These are phyloP conservation scores for Trichothecium roseum DNA, from an alignment of 2,329 filamentous ascomycete genomes.

Conservation along the genomic window DNA sequence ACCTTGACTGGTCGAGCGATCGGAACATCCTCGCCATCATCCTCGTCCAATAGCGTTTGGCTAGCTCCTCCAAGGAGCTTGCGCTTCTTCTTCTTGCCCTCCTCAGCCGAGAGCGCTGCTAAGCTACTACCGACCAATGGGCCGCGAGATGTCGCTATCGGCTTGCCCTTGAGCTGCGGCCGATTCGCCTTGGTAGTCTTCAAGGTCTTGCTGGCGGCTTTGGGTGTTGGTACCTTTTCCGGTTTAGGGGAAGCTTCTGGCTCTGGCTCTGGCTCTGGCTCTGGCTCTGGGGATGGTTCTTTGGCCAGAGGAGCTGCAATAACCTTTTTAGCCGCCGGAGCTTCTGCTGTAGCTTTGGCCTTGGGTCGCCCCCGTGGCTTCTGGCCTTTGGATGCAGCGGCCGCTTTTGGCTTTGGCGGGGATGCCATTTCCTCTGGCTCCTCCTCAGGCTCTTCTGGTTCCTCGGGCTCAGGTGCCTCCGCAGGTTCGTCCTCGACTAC, in stretches of 20 bases:
- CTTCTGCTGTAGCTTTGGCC: slow-evolving; percentile 32
- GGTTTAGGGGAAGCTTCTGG: neutral
- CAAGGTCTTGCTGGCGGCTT: neutral
- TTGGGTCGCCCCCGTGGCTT: slow-evolving; percentile 37
- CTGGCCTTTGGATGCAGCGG: slow-evolving; percentile 13
- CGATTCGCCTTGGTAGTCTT: neutral
- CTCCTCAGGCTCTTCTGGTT: slow-evolving; percentile 6
- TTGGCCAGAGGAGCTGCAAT: slow-evolving; percentile 10
- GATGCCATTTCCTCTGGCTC: slow-evolving; percentile 6
- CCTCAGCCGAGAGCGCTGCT: slow-evolving; percentile 14
- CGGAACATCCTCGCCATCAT: slow-evolving; percentile 36
- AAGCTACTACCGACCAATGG: slow-evolving; percentile 7
- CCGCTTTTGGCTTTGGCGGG: slow-evolving; percentile 9
- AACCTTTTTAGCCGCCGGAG: slow-evolving; percentile 35
- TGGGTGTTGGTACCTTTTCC: neutral
- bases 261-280: neutral
- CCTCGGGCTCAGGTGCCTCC: neutral
- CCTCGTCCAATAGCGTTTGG: slow-evolving; percentile 62
- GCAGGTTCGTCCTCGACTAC: neutral
- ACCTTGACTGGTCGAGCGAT: slow-evolving; percentile 22
- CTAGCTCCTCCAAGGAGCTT: slow-evolving; percentile 55
- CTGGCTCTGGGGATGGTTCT: neutral
- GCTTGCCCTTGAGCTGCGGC: slow-evolving; percentile 1
- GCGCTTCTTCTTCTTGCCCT: slow-evolving; percentile 58
- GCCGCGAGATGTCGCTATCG: slow-evolving; percentile 5